Conservation (phyloP, 352 stramenopile genomes). For the Phytophthora sansomeana region DNA sequence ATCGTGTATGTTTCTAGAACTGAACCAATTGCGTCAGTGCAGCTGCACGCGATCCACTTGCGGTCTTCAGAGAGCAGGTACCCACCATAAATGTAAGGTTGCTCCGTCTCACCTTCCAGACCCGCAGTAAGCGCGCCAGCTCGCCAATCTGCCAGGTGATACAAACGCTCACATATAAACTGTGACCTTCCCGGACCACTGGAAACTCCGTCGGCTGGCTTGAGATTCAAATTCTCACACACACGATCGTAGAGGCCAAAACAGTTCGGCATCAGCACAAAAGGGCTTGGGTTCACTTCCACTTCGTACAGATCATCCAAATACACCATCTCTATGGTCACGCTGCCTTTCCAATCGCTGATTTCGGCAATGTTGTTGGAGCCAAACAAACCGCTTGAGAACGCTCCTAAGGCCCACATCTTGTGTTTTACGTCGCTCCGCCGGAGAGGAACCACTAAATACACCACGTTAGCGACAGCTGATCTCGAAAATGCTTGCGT, state of each 20-base stretch:
- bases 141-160: constrained; percentile 61
- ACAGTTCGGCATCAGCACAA: constrained; percentile 60
- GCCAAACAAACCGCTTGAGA: constrained; percentile 67
- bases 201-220: constrained; percentile 38
- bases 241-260: constrained; percentile 78
- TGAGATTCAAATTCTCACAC: constrained; percentile 64
- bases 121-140: constrained; percentile 4
- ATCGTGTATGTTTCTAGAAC: constrained; percentile 68
- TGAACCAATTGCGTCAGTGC: constrained; percentile 64
- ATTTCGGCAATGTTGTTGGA: constrained; percentile 30
- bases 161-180: constrained; percentile 70
- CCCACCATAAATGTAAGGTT: constrained; percentile 52
- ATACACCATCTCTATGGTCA: constrained; percentile 76
- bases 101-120: constrained; percentile 18
- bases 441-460: constrained; percentile 72
- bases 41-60: constrained; percentile 69
- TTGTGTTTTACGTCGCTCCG: constrained; percentile 77
- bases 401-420: constrained; percentile 72
- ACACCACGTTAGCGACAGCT: constrained; percentile 72
- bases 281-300: constrained; percentile 65
- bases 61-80: constrained; percentile 63
- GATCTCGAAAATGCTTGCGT: constrained; percentile 72
- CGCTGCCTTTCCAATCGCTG: constrained; percentile 53
- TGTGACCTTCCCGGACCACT: constrained; percentile 29
- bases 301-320: constrained; percentile 79